These are phyloP conservation scores for Diaporthe eres DNA, from an alignment of 2,329 filamentous ascomycete species.

Conservation along the genomic window DNA sequence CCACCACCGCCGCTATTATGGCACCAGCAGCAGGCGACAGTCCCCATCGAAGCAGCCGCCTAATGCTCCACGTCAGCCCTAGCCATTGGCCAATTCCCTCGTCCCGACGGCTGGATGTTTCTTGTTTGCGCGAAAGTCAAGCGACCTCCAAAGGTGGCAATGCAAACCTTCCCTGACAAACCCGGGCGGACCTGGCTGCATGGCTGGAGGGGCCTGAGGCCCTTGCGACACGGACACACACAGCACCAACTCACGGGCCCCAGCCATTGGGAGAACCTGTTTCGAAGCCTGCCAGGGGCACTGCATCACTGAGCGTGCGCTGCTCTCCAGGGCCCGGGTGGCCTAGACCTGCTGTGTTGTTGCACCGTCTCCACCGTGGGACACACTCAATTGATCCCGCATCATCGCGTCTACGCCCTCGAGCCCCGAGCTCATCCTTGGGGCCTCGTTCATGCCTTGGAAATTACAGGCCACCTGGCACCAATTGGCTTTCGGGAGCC, in stretches of 20 bases:
- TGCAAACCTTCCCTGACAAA: conserved; percentile 20
- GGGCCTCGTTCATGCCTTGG: conserved; percentile 28
- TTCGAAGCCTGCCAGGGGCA: conserved; percentile 23
- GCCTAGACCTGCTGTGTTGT: conserved; percentile 20
- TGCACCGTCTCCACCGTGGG: conserved; percentile 10
- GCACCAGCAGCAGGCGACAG: conserved; percentile 18
- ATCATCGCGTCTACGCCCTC: conserved; percentile 16
- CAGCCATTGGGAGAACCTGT: conserved; percentile 19
- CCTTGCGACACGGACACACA: conserved; percentile 1
- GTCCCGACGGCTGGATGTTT: conserved; percentile 22
- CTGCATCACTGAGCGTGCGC: conserved; percentile 1
- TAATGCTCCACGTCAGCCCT: conserved; percentile 31
- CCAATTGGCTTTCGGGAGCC: conserved; percentile 32
- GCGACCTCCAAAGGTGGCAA: conserved; percentile 29
- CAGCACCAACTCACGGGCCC: conserved; percentile 1
- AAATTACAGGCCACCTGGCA: conserved; percentile 22
- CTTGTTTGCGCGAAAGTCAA: conserved; percentile 29
- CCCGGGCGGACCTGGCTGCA: not conserved
- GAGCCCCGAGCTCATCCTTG: conserved; percentile 26
- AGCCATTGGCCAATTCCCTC: conserved; percentile 34
- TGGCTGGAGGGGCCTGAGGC: not conserved
- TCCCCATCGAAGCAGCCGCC: conserved; percentile 25
- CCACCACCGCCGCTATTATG: not conserved
- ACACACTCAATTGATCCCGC: conserved; percentile 32
- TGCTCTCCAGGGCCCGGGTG: conserved; percentile 1